phyloP scores from a whole-genome alignment of 805 yeast genomes.

The Teunomyces kruisii region DNA sequence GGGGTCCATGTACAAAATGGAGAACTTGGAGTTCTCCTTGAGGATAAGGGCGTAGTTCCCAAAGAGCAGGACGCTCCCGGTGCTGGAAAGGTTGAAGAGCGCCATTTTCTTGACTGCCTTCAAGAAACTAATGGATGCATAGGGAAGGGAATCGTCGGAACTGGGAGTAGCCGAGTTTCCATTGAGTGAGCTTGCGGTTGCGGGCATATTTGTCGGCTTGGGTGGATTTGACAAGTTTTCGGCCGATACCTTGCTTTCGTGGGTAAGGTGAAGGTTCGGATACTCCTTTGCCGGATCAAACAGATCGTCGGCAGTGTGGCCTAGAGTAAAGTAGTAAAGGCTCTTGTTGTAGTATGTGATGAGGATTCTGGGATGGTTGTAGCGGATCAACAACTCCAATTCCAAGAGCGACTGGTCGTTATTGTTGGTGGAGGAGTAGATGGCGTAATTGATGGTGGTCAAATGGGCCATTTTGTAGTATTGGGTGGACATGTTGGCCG shows the following conservation, averaged over 20 bases:
- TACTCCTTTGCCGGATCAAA: slow-evolving; percentile 19
- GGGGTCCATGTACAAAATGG: slow-evolving; percentile 35
- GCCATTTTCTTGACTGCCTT: slow-evolving; percentile 42
- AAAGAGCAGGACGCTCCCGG: slow-evolving; percentile 27
- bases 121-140: slow-evolving; percentile 35
- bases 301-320: slow-evolving; percentile 14
- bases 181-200: slow-evolving; percentile 2
- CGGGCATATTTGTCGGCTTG: slow-evolving; percentile 10
- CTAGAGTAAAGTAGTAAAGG: slow-evolving; percentile 35
- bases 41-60: slow-evolving; percentile 36
- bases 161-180: slow-evolving; percentile 9
- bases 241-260: slow-evolving; percentile 19
- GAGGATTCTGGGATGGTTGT: slow-evolving; percentile 36
- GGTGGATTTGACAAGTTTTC: slow-evolving; percentile 32
- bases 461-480: slow-evolving; percentile 42
- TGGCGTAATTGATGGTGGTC: slow-evolving; percentile 25
- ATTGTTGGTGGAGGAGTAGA: slow-evolving; percentile 26
- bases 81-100: slow-evolving; percentile 30
- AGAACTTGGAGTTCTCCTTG: slow-evolving; percentile 9
- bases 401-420: slow-evolving; percentile 42
- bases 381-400: slow-evolving; percentile 37
- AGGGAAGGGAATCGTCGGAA: slow-evolving; percentile 29
- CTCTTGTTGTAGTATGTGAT: slow-evolving; percentile 42
- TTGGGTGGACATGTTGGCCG: slow-evolving; percentile 35
- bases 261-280: slow-evolving; percentile 24